Base-by-base conservation (phyloP, 2,329 filamentous ascomycete species). In the Cordyceps cicadae region DNA sequence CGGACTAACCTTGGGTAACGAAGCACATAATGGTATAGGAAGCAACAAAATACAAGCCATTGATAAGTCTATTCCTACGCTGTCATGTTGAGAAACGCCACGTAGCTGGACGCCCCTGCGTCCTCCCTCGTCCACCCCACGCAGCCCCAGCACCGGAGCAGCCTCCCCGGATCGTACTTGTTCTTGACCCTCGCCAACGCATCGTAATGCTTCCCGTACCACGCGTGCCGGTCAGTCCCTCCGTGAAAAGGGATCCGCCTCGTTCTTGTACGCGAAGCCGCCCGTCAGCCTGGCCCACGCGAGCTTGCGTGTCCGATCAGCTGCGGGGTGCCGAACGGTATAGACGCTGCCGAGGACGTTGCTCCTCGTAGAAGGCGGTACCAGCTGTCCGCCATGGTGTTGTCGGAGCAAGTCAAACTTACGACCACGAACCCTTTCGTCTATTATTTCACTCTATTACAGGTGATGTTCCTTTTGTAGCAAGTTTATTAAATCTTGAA, bases 361-460 rank as follows among this genome's bases (percentile, higher is more conserved):
- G 3, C n/a, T 64, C 55, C n/a, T 59, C 46, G 58, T 62, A 65
- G 48, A 65, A 56, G 14, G 11, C 45, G 26, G 50, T 62, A 64
- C 54, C 62, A 64, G 39, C 51, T 60, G 6, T 58, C 56, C 12
- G 51, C 34, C 3, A 64, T 24, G 24, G 48, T 55, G 3, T 64
- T 57, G 8, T 63, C 60, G 3, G 34, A 14, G 34, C 34, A 37
- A 29, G 29, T 29, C 29, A 8, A 8, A 37, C 34, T 37, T 3
- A 37, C 34, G 29, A 29, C 29, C 29, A 7, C 29, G 3, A 8
- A 29, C 5, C 29, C 29, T 8, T 37, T 9, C 34, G 12, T 9
- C 34, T 1, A 37, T 37, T 37, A 11, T 37, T 37, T 11, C 11
- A 37, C 34, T 14, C 8, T 14, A 37, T 11, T 37, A 11, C 34